These are phyloP conservation scores for Mortierella hygrophila DNA, from an alignment of 192 early-diverging fungal species.

Conservation along the genomic window DNA sequence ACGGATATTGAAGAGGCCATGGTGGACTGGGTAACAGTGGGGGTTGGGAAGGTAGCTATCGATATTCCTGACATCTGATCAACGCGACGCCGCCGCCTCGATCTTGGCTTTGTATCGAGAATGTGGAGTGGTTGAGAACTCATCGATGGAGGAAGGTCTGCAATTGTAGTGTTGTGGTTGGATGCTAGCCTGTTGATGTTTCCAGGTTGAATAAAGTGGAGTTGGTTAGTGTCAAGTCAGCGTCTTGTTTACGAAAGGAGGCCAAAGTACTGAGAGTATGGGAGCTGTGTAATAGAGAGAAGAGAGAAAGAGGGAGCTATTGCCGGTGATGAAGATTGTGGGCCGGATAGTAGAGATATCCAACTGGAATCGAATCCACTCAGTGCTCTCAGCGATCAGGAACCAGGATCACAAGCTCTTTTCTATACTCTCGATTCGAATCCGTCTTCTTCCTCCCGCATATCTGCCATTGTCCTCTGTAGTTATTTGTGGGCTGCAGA, in stretches of 20 bases:
- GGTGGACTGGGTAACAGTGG: not conserved
- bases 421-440: not conserved
- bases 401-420: not conserved
- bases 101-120: not conserved
- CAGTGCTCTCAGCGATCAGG: not conserved
- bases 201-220: not conserved
- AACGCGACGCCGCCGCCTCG: not conserved
- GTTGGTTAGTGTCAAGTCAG: not conserved
- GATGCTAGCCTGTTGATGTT: not conserved
- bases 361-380: not conserved
- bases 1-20: conserved; percentile 1
- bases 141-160: not conserved
- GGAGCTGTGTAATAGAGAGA: not conserved
- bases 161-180: not conserved
- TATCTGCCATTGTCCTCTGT: not conserved
- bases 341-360: not conserved
- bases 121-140: not conserved
- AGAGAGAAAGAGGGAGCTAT: not conserved
- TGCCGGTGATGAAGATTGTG: not conserved
- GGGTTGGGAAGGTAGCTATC: not conserved
- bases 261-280: not conserved
- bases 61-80: not conserved
- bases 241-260: not conserved
- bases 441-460: not conserved
- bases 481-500: not conserved